Conservation (phyloP, 441 rosid species). For the Hura crepitans region DNA sequence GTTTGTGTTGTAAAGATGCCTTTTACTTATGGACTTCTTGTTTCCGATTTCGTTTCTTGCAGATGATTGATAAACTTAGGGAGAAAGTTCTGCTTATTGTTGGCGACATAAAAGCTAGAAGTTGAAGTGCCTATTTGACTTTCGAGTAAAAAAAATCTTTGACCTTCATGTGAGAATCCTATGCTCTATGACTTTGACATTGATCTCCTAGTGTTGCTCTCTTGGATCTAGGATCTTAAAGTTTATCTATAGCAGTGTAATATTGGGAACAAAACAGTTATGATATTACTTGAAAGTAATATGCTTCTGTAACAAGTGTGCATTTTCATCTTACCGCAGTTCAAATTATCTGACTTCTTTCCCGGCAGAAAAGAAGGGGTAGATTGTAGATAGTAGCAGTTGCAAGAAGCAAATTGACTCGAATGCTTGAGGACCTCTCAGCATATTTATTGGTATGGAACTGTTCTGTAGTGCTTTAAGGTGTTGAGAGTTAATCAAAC, state of each 20-base stretch:
- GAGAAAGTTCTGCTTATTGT: conserved; percentile 51
- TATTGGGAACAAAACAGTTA: neutral
- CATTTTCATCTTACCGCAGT: neutral
- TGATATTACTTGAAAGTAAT: neutral
- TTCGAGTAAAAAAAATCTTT: conserved; percentile 31
- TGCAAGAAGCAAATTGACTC: neutral
- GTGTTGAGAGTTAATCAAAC: neutral
- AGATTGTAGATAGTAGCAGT: neutral
- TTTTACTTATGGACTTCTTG: conserved; percentile 5
- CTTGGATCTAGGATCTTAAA: neutral
- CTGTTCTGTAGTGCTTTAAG: neutral
- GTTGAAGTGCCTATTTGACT: conserved; percentile 19
- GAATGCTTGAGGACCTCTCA: neutral
- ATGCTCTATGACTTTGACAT: neutral
- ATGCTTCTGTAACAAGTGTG: neutral
- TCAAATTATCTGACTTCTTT: neutral
- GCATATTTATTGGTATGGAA: conserved; percentile 18
- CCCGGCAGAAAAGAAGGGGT: too few species aligned
- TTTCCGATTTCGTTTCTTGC: conserved; percentile 23
- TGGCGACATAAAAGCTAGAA: conserved; percentile 41
- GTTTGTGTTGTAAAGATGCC: conserved; percentile 11
- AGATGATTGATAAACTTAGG: conserved; percentile 56
- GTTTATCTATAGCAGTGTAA: neutral
- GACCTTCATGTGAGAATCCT: conserved; percentile 1
- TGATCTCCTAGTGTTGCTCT: neutral